Evolutionary conservation across 106 monocot genomes (phyloP), one percentile per base, ranked within the genome.

Genomic region (Narthecium ossifragum): DNA sequence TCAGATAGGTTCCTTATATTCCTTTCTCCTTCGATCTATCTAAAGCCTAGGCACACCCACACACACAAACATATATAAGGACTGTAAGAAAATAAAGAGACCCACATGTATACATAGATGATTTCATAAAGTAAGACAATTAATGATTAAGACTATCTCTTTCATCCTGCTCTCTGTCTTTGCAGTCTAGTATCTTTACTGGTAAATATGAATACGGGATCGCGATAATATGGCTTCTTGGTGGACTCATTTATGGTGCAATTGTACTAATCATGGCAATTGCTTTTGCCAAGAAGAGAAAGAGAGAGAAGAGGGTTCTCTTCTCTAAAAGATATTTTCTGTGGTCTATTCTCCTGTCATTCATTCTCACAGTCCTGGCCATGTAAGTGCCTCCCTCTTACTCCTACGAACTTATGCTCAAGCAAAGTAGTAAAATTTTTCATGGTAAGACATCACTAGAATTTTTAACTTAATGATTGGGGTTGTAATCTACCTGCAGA

Each of bases 301-400:
- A 34, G 60, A 52, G 15, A 55, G 51, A 72, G 31, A 71, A 62
- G 34, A 63, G 36, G 37, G 10, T 9, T 36, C 66, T 64, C 31
- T 59, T 49, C 78, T 59, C 36, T 4, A 75, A 38, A 10, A 59
- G 49, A 66, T 41, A 37, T 40, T 36, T 38, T 17, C 24, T 75
- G 9, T 80, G 74, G 80, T 60, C 67, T 66, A 32, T 73, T 38
- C 28, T 78, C 15, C 10, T 74, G 1, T 68, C 51, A 50, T 29
- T 71, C 47, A 31, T 78, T 32, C 49, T 90, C n/a, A 70, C 83
- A 54, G 12, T 73, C 23, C 63, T 90, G 32, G 64, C 67, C 55
- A 74, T 94, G 93, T 89, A 77, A 88, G 85, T 55, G 57, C 55
- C 31, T n/a, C n/a, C n/a, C n/a, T n/a, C n/a, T n/a, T n/a, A n/a